These are phyloP conservation scores for Tricholoma terreum DNA, from an alignment of 768 basidiomycete species.

Conservation along the genomic window DNA sequence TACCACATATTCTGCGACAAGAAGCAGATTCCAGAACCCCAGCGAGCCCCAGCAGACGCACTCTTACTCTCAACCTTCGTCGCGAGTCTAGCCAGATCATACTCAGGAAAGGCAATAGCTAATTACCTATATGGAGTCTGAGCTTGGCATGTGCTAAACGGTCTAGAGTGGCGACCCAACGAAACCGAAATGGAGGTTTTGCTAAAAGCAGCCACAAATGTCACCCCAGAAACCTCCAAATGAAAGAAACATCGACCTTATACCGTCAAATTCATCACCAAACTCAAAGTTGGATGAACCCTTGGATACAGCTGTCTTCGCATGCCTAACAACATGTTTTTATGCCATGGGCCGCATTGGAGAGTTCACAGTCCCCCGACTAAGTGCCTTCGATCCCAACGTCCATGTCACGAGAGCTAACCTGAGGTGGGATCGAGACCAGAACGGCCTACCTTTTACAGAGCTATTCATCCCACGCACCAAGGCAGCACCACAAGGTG, in stretches of 20 bases:
- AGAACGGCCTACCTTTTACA: conserved; percentile 15
- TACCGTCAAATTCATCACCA: conserved; percentile 20
- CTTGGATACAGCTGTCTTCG: conserved; percentile 32
- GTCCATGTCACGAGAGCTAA: conserved; percentile 21
- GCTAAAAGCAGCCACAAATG: conserved; percentile 24
- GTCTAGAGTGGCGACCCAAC: conserved; percentile 28
- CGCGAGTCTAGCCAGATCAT: conserved; percentile 26
- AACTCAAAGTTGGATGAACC: conserved; percentile 17
- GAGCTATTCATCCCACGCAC: conserved; percentile 14
- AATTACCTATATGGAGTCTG: conserved; percentile 38
- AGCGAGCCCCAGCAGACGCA: conserved; percentile 24
- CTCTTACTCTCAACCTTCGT: conserved; percentile 29
- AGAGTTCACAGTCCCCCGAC: conserved; percentile 36
- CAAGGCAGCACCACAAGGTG: conserved; percentile 19
- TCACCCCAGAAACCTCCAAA: conserved; percentile 29
- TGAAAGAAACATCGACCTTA: conserved; percentile 27
- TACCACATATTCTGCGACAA: conserved; percentile 41
- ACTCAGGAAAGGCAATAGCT: conserved; percentile 27
- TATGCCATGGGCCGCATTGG: conserved; percentile 30
- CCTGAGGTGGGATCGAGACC: conserved; percentile 8
- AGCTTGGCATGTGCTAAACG: conserved; percentile 48
- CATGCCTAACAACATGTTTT: conserved; percentile 38
- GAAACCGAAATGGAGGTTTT: conserved; percentile 22
- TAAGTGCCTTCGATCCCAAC: conserved; percentile 16
- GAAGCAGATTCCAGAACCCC: conserved; percentile 24